Evolutionary conservation across 208 protist species (phyloP), one percentile per base, ranked within the genome.

Genomic region (Novymonas esmeraldas): DNA sequence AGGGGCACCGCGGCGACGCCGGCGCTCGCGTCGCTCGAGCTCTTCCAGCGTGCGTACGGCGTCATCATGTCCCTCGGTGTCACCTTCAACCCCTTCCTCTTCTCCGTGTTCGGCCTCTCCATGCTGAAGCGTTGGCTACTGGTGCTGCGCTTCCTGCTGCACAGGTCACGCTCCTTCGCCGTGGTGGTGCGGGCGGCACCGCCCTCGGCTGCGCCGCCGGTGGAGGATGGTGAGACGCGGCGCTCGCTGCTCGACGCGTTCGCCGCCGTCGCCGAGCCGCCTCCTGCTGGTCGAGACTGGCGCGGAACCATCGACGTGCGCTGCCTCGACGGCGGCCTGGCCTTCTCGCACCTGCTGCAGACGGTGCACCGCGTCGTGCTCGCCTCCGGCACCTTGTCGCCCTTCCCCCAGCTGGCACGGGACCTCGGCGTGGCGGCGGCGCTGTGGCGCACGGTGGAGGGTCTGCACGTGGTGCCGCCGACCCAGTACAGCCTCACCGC

Each of bases 381-480:
- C 20, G 97, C 97, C 14, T 97, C 89, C 18, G 98, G 98, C n/a
- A 99, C 98, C 16, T 76, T 99, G 11, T 84, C 93, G 0, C 97
- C 97, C 1, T 85, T 99, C 42, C 52, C 80, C 31, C 85, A 87
- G 24, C 90, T 98, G 58, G 70, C 80, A 9, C 51, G 44, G 16
- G 95, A 97, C 59, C 64, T 98, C 1, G 84, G 77, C 6, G 33
- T 94, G 26, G 50, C 34, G 24, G 7, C 69, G 6, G n/a, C 55
- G 24, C 62, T 57, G 61, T 75, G 69, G 69, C 31, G 61, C 44
- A 64, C 45, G 6, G 45, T 75, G 22, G 69, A 87, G 55, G 84
- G 87, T n/a, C 50, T 50, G 39, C 84, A 88, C 65, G 79, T 89
- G 9, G 84, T 85, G 20, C 70, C 70, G 9, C 3, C 38, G 2